Percentiles rank a stretch among this genome's conserved stretches.
Evolutionary conservation across 805 yeast species (phyloP).

Genomic region (Starmera quercuum): DNA sequence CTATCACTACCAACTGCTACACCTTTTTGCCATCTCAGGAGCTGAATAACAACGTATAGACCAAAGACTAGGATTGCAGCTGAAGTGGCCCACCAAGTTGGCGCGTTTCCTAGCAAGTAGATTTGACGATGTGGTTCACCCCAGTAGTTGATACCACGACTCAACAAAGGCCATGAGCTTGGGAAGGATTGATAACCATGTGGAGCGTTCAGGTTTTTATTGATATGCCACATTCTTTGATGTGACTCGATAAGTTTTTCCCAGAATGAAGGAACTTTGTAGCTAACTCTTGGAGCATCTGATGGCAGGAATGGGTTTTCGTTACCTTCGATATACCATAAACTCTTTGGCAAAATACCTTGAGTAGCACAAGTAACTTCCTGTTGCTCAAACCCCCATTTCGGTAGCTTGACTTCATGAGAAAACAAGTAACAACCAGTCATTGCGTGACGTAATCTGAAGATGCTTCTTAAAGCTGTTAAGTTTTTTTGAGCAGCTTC

Average conservation of each 20-base stretch:
- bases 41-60: constrained; percentile 33
- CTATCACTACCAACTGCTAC: constrained; percentile 41
- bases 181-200: constrained; percentile 73
- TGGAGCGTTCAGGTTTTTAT: constrained; percentile 58
- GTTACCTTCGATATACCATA: constrained; percentile 74
- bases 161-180: constrained; percentile 63
- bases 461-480: constrained; percentile 60
- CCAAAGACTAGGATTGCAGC: constrained; percentile 42
- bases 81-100: constrained; percentile 69
- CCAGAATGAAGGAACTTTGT: constrained; percentile 45
- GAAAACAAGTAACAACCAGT: constrained; percentile 72
- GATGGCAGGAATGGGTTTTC: constrained; percentile 37
- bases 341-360: constrained; percentile 50
- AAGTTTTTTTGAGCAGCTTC: constrained; percentile 48
- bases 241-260: constrained; percentile 62
- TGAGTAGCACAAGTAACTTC: constrained; percentile 77
- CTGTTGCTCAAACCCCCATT: constrained; percentile 80
- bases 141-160: constrained; percentile 83
- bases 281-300: constrained; percentile 42
- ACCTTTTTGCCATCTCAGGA: constrained; percentile 61
- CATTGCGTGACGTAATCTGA: constrained; percentile 74
- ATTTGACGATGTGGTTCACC: constrained; percentile 49
- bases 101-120: constrained; percentile 73
- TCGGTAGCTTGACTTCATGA: constrained; percentile 67
- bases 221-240: constrained; percentile 69